Evolutionary conservation across 2,329 filamentous ascomycete species (phyloP).

Genomic region (Phialophora macrospora): DNA sequence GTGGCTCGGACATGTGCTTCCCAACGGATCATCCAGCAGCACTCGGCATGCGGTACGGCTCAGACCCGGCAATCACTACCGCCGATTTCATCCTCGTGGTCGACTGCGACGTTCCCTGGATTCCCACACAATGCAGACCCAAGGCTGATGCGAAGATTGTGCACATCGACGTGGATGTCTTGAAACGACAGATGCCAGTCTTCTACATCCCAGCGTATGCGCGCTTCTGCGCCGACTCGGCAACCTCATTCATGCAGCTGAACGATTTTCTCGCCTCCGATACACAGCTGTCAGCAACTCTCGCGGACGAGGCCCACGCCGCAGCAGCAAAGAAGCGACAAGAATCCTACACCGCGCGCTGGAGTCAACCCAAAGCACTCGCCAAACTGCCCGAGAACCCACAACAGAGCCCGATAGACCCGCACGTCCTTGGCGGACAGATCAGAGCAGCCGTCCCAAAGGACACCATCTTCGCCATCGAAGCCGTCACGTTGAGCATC

Average conservation of each 20-base stretch:
- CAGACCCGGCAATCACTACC: slow-evolving; percentile 71
- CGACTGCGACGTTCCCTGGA: slow-evolving; percentile 93
- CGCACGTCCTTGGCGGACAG: slow-evolving; percentile 61
- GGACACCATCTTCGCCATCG: slow-evolving; percentile 76
- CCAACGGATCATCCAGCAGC: slow-evolving; percentile 58
- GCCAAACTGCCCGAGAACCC: slow-evolving; percentile 59
- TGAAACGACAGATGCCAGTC: slow-evolving; percentile 75
- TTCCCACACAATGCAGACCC: slow-evolving; percentile 74
- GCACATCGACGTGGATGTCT: slow-evolving; percentile 69
- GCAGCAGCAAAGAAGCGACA: slow-evolving; percentile 48
- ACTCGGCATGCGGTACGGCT: slow-evolving; percentile 73
- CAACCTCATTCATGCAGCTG: slow-evolving; percentile 71
- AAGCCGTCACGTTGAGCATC: slow-evolving; percentile 74
- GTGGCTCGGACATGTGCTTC: slow-evolving; percentile 60
- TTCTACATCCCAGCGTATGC: slow-evolving; percentile 71
- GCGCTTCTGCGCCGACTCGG: slow-evolving; percentile 69
- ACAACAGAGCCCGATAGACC: slow-evolving; percentile 64
- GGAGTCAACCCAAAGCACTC: slow-evolving; percentile 64
- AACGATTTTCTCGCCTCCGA: slow-evolving; percentile 62
- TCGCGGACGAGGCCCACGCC: slow-evolving; percentile 44
- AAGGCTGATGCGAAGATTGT: slow-evolving; percentile 62
- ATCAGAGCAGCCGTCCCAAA: slow-evolving; percentile 62
- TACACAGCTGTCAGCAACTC: slow-evolving; percentile 49
- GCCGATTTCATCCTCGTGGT: slow-evolving; percentile 85
- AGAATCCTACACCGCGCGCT: slow-evolving; percentile 61